Percentiles rank a stretch among this genome's conserved stretches.
phyloP scores from a whole-genome alignment of 2,329 filamentous ascomycete species.

The Escovopsis weberi region DNA sequence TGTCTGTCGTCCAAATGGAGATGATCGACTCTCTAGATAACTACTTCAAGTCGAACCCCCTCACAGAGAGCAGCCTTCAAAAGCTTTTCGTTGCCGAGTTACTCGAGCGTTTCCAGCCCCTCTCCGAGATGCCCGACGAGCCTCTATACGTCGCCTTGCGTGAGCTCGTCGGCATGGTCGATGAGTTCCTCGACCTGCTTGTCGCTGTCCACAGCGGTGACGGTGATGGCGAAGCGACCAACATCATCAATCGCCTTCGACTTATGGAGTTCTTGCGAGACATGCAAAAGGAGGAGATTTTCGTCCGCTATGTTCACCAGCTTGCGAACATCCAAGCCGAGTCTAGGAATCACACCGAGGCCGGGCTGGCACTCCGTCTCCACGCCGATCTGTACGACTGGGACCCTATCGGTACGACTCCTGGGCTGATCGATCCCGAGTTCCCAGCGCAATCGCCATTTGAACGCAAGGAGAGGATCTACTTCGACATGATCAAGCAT shows the following conservation, averaged over 20 bases:
- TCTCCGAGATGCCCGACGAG: constrained; percentile 53
- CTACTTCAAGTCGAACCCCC: constrained; percentile 76
- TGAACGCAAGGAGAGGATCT: constrained; percentile 81
- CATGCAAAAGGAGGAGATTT: constrained; percentile 95
- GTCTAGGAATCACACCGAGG: constrained; percentile 69
- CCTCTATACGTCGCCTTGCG: constrained; percentile 62
- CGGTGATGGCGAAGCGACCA: constrained; percentile 56
- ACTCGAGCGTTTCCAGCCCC: constrained; percentile 60
- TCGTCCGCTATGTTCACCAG: constrained; percentile 90
- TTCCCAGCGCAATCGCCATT: constrained; percentile 77
- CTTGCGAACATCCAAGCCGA: constrained; percentile 64
- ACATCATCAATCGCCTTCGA: constrained; percentile 75
- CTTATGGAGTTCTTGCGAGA: constrained; percentile 94
- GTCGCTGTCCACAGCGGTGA: constrained; percentile 77
- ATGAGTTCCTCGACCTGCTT: constrained; percentile 81
- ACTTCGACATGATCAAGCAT: constrained; percentile 87
- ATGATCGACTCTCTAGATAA: constrained; percentile 89
- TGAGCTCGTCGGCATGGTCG: constrained; percentile 68
- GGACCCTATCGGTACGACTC: constrained; percentile 56
- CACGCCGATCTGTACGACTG: constrained; percentile 90
- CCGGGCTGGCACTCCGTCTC: constrained; percentile 73
- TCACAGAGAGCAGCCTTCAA: constrained; percentile 79
- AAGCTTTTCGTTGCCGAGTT: constrained; percentile 87
- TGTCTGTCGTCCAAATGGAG: constrained; percentile 84
- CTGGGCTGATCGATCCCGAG: constrained; percentile 55